Evolutionary conservation across 306 rosid species (phyloP).

Genomic region (Acacia acuminata): DNA sequence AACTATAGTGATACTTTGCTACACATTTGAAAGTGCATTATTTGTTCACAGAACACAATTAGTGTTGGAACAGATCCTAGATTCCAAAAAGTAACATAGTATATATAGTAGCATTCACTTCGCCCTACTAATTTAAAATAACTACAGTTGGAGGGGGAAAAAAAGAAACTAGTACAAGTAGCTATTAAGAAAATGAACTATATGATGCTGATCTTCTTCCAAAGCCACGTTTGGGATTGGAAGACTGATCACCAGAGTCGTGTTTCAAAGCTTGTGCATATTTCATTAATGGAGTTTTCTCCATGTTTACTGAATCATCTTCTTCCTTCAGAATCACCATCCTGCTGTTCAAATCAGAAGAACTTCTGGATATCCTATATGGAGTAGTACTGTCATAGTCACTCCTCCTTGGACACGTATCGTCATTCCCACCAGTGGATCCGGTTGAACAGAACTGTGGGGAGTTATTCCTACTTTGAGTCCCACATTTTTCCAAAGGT

Average conservation of each 20-base stretch:
- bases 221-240: conserved; percentile 20
- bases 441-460: conserved; percentile 35
- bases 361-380: conserved; percentile 40
- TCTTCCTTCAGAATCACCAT: conserved; percentile 13
- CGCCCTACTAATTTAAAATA: conserved; percentile 24
- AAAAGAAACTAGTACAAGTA: neutral
- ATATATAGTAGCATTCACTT: neutral
- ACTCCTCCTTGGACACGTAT: conserved; percentile 15
- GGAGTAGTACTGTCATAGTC: conserved; percentile 26
- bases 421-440: conserved; percentile 38
- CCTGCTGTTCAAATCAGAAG: conserved; percentile 49
- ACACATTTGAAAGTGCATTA: neutral
- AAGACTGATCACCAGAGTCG: conserved; percentile 38
- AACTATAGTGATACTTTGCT: neutral
- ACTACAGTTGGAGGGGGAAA: conserved; percentile 22
- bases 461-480: conserved; percentile 37
- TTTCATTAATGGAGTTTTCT: conserved; percentile 59
- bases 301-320: conserved; percentile 30
- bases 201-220: conserved; percentile 49
- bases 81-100: neutral
- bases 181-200: conserved; percentile 28
- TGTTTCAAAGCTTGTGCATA: conserved; percentile 68
- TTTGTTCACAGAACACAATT: conserved; percentile 4
- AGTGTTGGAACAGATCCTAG: conserved; percentile 35
- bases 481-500: conserved; percentile 44